Conservation (phyloP, 108 stramenopile genomes). For the Parietichytrium sp. region DNA sequence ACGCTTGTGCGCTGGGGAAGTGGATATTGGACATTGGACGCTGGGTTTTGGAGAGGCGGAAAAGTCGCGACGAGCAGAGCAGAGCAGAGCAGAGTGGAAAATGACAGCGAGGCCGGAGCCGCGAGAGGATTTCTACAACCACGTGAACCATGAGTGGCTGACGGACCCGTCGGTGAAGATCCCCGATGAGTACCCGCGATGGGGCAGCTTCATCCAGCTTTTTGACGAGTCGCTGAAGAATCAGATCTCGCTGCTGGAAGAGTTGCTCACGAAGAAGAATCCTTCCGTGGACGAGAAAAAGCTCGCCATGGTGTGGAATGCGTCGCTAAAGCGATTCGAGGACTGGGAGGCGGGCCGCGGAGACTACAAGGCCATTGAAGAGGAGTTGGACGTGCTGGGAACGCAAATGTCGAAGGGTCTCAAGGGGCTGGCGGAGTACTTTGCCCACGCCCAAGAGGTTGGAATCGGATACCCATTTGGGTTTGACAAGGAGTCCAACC, state of each 20-base stretch:
- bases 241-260: background rate
- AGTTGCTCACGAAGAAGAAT: background rate
- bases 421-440: background rate
- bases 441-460: constrained; percentile 9
- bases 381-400: background rate
- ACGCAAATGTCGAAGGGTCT: background rate
- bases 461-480: constrained; percentile 10
- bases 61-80: no score
- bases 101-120: no score
- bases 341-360: constrained; percentile 33
- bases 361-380: background rate
- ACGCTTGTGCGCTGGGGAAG: no score
- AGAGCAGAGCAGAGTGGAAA: no score
- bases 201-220: constrained; percentile 32
- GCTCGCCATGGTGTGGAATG: constrained; percentile 28
- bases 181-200: constrained; percentile 36
- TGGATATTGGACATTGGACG: no score
- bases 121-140: constrained; percentile 3
- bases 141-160: constrained; percentile 3
- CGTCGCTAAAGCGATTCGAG: background rate
- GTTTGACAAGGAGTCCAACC: constrained; percentile 18
- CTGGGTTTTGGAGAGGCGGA: no score
- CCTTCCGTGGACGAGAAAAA: background rate
- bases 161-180: constrained; percentile 31
- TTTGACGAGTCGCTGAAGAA: background rate